Evolutionary conservation across 129 eudicot species (phyloP).

Genomic region (Rutidosis leptorrhynchoides): DNA sequence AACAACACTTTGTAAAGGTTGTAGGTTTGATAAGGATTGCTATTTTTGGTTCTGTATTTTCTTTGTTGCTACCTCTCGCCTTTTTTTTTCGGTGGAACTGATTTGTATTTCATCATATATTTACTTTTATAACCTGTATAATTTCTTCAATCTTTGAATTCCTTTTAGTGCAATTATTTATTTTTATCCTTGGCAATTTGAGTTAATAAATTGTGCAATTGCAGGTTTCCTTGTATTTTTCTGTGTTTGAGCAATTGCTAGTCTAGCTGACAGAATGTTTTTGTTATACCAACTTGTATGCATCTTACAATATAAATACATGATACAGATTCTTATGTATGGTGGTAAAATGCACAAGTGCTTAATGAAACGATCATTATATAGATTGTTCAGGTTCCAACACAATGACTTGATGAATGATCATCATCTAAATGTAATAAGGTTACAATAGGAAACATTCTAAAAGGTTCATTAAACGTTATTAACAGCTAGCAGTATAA

Average conservation of each 20-base stretch:
- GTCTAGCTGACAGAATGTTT: background rate
- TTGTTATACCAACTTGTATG: background rate
- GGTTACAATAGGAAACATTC: background rate
- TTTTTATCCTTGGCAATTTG: background rate
- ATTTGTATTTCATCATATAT: constrained; percentile 23
- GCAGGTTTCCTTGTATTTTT: background rate
- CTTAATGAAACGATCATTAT: background rate
- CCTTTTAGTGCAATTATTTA: background rate
- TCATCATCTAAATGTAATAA: background rate
- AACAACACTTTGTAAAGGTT: constrained; percentile 54
- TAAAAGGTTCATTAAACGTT: background rate
- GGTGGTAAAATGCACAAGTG: no score
- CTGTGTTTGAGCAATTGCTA: background rate
- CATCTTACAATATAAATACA: background rate
- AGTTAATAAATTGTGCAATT: background rate
- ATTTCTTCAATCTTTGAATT: constrained; percentile 6
- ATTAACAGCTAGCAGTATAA: background rate
- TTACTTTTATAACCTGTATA: constrained; percentile 19
- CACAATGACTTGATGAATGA: background rate
- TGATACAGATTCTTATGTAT: background rate
- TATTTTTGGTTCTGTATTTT: constrained; percentile 14
- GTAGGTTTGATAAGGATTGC: constrained; percentile 47
- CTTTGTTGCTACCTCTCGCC: constrained; percentile 20
- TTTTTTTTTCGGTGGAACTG: constrained; percentile 28
- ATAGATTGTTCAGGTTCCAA: constrained; percentile 1